Evolutionary conservation across 2,329 filamentous ascomycete genomes (phyloP), one percentile per base, ranked within the genome.

Genomic region (Nigrospora osmanthi): DNA sequence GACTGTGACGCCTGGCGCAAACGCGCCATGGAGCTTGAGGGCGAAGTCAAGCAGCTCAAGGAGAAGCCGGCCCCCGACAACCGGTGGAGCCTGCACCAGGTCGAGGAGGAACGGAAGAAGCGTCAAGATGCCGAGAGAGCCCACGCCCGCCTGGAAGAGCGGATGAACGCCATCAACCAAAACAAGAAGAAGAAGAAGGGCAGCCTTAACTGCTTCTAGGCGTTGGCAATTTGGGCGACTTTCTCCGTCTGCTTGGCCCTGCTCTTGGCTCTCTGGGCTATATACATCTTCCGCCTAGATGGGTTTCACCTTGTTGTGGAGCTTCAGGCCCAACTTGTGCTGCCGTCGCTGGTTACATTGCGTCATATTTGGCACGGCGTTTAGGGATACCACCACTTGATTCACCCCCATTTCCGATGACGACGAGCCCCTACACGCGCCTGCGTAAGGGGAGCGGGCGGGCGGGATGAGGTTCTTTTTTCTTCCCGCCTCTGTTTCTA

Each of bases 141-240:
- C 37, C 78, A 87, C 44, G 87, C 85, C 35, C 87, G 95, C 58
- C 78, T 98, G 23, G 91, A 98, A 69, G 89, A 95, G 71, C 81
- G 91, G 46, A 98, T 98, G 83, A 89, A 91, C 59, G 84, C 87
- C 47, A 85, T 93, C 64, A 90, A 84, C 68, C 81, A 87, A 71
- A 93, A 94, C 75, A 95, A 91, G 78, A 90, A 94, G 80, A 90
- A 89, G 76, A 90, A 89, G 76, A 95, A 95, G 78, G 82, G 85
- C 58, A 90, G 86, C 54, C 77, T 98, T 67, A 97, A 96, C 73
- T 98, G 93, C 78, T 98, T 98, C 75, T 96, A 89, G 67, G 62
- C 53, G 46, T 48, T 53, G 51, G 37, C 55, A 57, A 54, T 40
- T 36, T 47, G 38, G 33, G 49, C 42, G 35, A 39, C 37, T 28